A percentile compares a stretch with the other conserved stretches of the same genome.
These are phyloP conservation scores for Leishmania tarentolae DNA, from an alignment of 208 protist species.

Conservation along the genomic window DNA sequence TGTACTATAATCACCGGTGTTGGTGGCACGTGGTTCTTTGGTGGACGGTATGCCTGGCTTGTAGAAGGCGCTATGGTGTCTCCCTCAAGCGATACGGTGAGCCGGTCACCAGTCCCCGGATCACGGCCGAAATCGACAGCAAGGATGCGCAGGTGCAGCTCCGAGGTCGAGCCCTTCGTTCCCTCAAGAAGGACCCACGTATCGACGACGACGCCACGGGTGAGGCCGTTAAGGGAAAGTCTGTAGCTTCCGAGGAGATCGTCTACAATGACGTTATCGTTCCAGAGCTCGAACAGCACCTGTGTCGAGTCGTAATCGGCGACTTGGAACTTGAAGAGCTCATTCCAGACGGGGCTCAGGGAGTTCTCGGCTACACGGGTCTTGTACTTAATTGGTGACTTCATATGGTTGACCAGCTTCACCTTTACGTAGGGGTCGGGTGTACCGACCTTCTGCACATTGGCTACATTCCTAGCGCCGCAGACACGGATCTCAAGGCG, in stretches of 20 bases:
- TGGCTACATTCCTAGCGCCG: slow-evolving; percentile 60
- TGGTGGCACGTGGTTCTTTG: slow-evolving; percentile 15
- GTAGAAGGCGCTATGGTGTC: slow-evolving; percentile 19
- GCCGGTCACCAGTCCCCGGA: slow-evolving; percentile 21
- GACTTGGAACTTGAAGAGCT: slow-evolving; percentile 71
- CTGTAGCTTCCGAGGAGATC: slow-evolving; percentile 56
- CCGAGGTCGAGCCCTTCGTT: slow-evolving; percentile 43
- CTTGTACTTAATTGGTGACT: slow-evolving; percentile 40
- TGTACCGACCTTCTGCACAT: slow-evolving; percentile 56
- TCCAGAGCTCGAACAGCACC: slow-evolving; percentile 64
- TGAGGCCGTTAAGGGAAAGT: slow-evolving; percentile 59
- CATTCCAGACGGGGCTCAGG: slow-evolving; percentile 65
- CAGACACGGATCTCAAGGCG: slow-evolving; percentile 76
- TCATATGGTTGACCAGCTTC: slow-evolving; percentile 41
- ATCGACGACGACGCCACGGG: slow-evolving; percentile 58
- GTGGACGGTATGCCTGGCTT: slow-evolving; percentile 27
- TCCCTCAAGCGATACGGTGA: slow-evolving; percentile 36
- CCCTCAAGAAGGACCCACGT: slow-evolving; percentile 55
- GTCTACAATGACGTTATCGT: slow-evolving; percentile 57
- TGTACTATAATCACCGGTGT: slow-evolving; percentile 6
- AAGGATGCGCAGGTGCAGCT: slow-evolving; percentile 61
- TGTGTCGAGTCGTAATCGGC: slow-evolving; percentile 53
- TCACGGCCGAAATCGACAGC: slow-evolving; percentile 64
- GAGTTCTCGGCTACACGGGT: slow-evolving; percentile 52
- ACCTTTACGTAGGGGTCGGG: slow-evolving; percentile 70